A percentile compares a stretch with the other conserved stretches of the same genome.
Conservation (phyloP, 345 rosid genomes). For the Corymbia maculata region DNA sequence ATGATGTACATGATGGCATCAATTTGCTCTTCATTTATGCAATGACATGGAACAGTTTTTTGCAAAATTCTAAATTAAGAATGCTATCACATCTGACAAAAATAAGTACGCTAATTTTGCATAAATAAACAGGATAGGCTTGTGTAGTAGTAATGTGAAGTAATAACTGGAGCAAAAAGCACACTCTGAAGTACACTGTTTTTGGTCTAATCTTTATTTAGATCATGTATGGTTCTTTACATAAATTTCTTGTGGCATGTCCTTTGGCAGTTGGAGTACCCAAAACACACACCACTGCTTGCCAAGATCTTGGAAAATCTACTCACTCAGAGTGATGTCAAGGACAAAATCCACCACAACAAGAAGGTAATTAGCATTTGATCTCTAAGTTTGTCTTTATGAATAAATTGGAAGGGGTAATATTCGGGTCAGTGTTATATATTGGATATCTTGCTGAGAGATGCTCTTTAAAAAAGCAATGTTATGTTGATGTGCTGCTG, state of each 20-base stretch:
- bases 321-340: conserved; percentile 46
- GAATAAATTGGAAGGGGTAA: neutral
- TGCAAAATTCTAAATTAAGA: neutral
- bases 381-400: neutral
- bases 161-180: neutral
- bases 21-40: neutral
- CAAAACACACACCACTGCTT: conserved; percentile 65
- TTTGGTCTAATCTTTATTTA: neutral
- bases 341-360: conserved; percentile 51
- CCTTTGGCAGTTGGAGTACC: conserved; percentile 72
- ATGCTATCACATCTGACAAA: neutral
- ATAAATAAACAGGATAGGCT: neutral
- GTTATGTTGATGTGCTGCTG: neutral
- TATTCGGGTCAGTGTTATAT: neutral
- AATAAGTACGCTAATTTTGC: neutral
- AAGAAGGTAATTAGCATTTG: conserved; percentile 42
- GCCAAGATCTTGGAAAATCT: conserved; percentile 80
- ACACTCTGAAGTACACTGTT: neutral
- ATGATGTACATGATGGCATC: neutral
- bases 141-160: neutral
- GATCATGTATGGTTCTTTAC: neutral
- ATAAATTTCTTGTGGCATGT: conserved; percentile 7
- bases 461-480: neutral
- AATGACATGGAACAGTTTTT: neutral
- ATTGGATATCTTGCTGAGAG: neutral